These are phyloP conservation scores for Astraeus odoratus DNA, from an alignment of 768 basidiomycete genomes.

Conservation along the genomic window DNA sequence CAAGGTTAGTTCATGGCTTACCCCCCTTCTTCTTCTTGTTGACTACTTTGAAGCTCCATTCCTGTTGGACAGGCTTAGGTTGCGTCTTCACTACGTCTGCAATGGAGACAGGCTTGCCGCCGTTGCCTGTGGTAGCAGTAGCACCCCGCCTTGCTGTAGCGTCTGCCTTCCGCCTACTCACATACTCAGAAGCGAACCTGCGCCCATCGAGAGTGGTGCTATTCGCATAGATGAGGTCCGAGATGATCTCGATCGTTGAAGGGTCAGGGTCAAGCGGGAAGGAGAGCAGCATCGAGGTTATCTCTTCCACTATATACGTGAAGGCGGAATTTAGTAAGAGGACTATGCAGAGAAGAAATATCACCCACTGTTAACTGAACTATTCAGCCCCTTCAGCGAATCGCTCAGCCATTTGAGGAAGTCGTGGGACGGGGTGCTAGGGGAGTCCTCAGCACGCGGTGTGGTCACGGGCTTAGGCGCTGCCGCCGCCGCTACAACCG, in stretches of 20 bases:
- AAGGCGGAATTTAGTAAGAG: neutral
- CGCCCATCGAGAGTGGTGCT: constrained; percentile 94
- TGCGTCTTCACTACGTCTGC: constrained; percentile 89
- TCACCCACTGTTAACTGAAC: constrained; percentile 48
- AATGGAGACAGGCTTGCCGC: constrained; percentile 58
- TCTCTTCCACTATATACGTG: constrained; percentile 73
- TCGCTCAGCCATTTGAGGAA: constrained; percentile 90
- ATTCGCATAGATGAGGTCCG: constrained; percentile 90
- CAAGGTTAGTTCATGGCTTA: constrained; percentile 34
- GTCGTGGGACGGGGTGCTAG: constrained; percentile 71
- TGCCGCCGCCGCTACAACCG: constrained; percentile 28
- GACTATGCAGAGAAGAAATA: neutral
- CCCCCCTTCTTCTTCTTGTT: constrained; percentile 92
- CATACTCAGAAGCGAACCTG: constrained; percentile 90
- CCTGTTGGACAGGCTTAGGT: constrained; percentile 66
- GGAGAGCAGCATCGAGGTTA: constrained; percentile 88
- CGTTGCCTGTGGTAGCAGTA: constrained; percentile 24
- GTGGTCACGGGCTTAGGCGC: constrained; percentile 24
- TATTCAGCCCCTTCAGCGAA: constrained; percentile 67
- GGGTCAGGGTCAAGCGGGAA: constrained; percentile 88
- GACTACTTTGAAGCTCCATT: constrained; percentile 91
- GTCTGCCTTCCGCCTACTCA: constrained; percentile 81
- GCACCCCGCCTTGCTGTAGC: constrained; percentile 48
- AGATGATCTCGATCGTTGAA: constrained; percentile 84
- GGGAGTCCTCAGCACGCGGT: constrained; percentile 54